These are phyloP conservation scores for Larix kaempferi DNA, from an alignment of 75 land plant species.

Conservation along the genomic window DNA sequence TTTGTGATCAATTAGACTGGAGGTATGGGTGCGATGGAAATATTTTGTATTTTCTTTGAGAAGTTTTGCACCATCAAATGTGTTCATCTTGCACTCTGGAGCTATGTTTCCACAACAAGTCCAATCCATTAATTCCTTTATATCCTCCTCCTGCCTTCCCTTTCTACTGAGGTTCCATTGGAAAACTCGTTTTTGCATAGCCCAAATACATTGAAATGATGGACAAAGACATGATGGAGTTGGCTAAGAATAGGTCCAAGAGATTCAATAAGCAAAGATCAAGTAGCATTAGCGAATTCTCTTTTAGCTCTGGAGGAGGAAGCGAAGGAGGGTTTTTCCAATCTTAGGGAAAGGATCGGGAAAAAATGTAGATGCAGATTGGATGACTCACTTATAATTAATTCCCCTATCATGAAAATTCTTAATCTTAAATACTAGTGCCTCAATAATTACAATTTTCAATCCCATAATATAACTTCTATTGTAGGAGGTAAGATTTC, in stretches of 20 bases:
- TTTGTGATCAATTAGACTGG: too few species aligned
- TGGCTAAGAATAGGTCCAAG: neutral
- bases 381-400: neutral
- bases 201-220: neutral
- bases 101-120: conserved; percentile 24
- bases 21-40: too few species aligned
- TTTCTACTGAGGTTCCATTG: conserved; percentile 10
- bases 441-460: too few species aligned
- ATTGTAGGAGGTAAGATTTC: too few species aligned
- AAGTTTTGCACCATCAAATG: neutral
- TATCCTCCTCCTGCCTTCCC: conserved; percentile 21
- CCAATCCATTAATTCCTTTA: neutral
- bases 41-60: too few species aligned
- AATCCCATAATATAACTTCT: too few species aligned
- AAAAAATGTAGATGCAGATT: conserved; percentile 6
- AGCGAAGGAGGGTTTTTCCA: neutral
- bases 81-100: conserved; percentile 20
- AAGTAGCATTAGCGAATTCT: neutral
- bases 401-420: neutral
- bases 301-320: neutral
- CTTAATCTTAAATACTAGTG: too few species aligned
- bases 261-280: neutral
- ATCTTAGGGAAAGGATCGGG: conserved; percentile 9
- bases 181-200: neutral
- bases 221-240: conserved; percentile 1